A percentile compares a stretch with the other conserved stretches of the same genome.
Conservation (phyloP, 495 filamentous ascomycete genomes). For the Chaetomidium leptoderma region DNA sequence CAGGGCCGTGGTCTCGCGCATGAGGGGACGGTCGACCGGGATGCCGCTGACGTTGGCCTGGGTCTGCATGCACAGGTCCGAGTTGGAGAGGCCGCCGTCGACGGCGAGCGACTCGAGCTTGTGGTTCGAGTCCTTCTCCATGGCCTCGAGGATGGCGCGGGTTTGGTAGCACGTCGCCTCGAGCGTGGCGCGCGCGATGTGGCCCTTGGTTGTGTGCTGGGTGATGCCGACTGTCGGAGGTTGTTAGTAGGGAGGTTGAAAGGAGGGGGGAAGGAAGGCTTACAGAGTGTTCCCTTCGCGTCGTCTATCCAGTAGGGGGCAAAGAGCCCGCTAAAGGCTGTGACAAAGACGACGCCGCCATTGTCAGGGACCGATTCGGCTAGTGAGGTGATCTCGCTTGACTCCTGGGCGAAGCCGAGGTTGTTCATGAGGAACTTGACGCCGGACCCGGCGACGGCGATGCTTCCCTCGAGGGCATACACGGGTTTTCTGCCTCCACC, state of each 20-base stretch:
- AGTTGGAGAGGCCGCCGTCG: constrained; percentile 93
- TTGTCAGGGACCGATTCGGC: constrained; percentile 81
- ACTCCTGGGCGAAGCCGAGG: constrained; percentile 73
- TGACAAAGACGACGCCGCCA: constrained; percentile 90
- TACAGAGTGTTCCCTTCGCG: constrained; percentile 84
- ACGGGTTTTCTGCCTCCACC: constrained; percentile 66
- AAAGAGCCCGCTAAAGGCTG: constrained; percentile 92
- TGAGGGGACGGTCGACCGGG: constrained; percentile 77
- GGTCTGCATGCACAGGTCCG: constrained; percentile 93
- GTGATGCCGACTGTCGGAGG: constrained; percentile 73
- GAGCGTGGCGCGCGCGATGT: constrained; percentile 90
- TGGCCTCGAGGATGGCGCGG: constrained; percentile 88
- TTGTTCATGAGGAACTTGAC: constrained; percentile 92
- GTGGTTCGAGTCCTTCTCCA: constrained; percentile 85
- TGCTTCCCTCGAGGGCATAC: constrained; percentile 89
- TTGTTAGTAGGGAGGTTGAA: constrained; percentile 7
- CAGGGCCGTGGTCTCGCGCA: constrained; percentile 91
- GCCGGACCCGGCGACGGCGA: constrained; percentile 86
- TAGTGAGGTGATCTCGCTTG: constrained; percentile 74
- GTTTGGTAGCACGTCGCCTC: constrained; percentile 96
- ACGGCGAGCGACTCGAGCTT: constrained; percentile 74
- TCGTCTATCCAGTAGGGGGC: constrained; percentile 99
- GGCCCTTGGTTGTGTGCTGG: constrained; percentile 81
- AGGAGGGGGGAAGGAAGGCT: constrained; percentile 26
- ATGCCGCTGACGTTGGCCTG: constrained; percentile 90